A percentile compares a stretch with the other conserved stretches of the same genome.
Conservation (phyloP, 2,329 filamentous ascomycete species). For the Curvularia hawaiiensis region DNA sequence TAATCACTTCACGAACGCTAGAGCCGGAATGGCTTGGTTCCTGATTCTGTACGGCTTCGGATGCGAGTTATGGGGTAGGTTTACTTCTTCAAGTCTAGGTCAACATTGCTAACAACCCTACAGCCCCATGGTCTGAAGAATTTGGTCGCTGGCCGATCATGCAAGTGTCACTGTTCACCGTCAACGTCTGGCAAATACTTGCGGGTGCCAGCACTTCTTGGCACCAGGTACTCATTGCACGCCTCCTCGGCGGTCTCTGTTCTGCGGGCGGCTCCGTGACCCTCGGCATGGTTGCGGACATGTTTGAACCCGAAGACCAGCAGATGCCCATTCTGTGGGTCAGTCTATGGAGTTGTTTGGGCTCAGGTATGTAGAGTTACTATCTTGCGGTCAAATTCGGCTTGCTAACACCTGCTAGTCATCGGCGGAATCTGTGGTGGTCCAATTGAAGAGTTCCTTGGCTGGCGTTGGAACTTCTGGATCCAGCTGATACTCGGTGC, state of each 20-base stretch:
- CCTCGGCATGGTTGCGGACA: constrained; percentile 67
- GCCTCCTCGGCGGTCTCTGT: constrained; percentile 43
- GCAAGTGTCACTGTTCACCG: constrained; percentile 71
- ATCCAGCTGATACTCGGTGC: constrained; percentile 81
- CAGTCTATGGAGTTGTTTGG: constrained; percentile 68
- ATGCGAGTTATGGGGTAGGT: constrained; percentile 72
- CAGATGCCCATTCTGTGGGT: constrained; percentile 69
- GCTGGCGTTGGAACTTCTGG: constrained; percentile 82
- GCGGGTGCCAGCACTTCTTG: constrained; percentile 67
- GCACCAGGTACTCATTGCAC: constrained; percentile 67
- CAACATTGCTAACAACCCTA: neutral
- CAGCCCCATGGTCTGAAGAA: constrained; percentile 76
- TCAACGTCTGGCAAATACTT: constrained; percentile 71
- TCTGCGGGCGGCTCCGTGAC: constrained; percentile 69
- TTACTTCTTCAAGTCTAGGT: neutral
- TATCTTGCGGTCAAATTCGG: neutral
- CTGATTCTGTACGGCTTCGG: constrained; percentile 81
- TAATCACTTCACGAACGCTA: constrained; percentile 49
- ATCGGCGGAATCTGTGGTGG: constrained; percentile 81
- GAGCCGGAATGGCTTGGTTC: constrained; percentile 73
- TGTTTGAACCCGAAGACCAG: constrained; percentile 63
- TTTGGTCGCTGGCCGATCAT: constrained; percentile 76
- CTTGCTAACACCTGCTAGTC: constrained; percentile 61
- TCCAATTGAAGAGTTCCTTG: constrained; percentile 68
- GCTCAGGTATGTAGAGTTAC: constrained; percentile 53